phyloP scores from a whole-genome alignment of 2,329 filamentous ascomycete species.

The Hirsutella thompsonii region DNA sequence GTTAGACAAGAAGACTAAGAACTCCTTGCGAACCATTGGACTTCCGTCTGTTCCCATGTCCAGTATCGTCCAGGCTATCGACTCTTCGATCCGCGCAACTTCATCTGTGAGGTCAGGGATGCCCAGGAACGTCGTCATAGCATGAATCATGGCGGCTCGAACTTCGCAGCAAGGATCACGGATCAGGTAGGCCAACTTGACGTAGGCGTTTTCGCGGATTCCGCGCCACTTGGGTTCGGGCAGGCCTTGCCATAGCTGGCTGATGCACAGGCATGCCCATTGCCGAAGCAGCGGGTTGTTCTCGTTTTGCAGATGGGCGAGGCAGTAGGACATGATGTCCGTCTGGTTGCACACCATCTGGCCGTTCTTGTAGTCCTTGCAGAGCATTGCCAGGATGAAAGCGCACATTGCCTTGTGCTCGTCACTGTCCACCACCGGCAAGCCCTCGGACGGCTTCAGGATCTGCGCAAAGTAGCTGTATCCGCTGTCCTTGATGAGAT shows the following conservation, averaged over 20 bases:
- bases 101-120: conserved; percentile 88
- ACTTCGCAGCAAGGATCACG: conserved; percentile 87
- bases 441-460: conserved; percentile 67
- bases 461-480: conserved; percentile 96
- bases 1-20: conserved; percentile 85
- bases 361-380: conserved; percentile 84
- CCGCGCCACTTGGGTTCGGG: conserved; percentile 92
- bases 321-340: conserved; percentile 79
- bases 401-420: conserved; percentile 99
- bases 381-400: conserved; percentile 94
- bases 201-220: conserved; percentile 77
- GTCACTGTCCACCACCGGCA: conserved; percentile 76
- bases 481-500: conserved; percentile 91
- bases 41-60: conserved; percentile 91
- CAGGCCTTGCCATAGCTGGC: conserved; percentile 84
- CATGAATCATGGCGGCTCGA: conserved; percentile 82
- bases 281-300: conserved; percentile 83
- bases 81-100: conserved; percentile 81
- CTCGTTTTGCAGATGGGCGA: conserved; percentile 70
- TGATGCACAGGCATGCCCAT: conserved; percentile 92
- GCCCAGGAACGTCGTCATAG: conserved; percentile 85
- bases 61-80: conserved; percentile 75
- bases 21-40: conserved; percentile 83
- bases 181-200: conserved; percentile 66
- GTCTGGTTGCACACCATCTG: conserved; percentile 84